A percentile compares a stretch with the other conserved stretches of the same genome.
phyloP scores from a whole-genome alignment of 371 early-diverging fungal species.

The Haplosporangium sp. region DNA sequence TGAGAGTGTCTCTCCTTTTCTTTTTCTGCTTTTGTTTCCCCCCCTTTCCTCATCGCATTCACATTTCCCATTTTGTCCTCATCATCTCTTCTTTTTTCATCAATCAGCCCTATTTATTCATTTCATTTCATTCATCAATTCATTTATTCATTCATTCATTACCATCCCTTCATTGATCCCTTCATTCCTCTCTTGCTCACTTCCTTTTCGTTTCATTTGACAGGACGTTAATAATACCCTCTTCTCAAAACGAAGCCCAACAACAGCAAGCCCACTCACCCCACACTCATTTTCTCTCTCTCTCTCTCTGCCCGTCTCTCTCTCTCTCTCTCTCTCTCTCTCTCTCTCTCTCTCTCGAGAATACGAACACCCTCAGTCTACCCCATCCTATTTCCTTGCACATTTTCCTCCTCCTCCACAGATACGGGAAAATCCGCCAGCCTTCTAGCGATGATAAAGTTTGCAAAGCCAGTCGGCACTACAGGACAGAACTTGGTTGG shows the following conservation, averaged over 20 bases:
- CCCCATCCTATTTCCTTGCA: conserved; percentile 1
- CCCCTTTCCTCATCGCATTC: conserved; percentile 7
- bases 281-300: neutral
- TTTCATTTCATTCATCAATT: no score
- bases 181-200: no score
- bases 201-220: no score
- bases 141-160: no score
- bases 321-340: conserved; percentile 1
- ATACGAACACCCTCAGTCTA: neutral
- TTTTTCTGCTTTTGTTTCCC: neutral
- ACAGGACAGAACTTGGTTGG: conserved; percentile 72
- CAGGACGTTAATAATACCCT: no score
- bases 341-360: neutral
- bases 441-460: conserved; percentile 55
- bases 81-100: neutral
- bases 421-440: neutral
- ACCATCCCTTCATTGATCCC: no score
- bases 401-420: conserved; percentile 7
- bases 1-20: neutral
- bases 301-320: neutral
- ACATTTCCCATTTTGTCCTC: conserved; percentile 17
- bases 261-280: no score
- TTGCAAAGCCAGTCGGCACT: conserved; percentile 64
- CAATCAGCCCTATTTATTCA: no score
- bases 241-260: no score